Conservation (phyloP, 179 eudicot species). For the Dionaea muscipula region DNA sequence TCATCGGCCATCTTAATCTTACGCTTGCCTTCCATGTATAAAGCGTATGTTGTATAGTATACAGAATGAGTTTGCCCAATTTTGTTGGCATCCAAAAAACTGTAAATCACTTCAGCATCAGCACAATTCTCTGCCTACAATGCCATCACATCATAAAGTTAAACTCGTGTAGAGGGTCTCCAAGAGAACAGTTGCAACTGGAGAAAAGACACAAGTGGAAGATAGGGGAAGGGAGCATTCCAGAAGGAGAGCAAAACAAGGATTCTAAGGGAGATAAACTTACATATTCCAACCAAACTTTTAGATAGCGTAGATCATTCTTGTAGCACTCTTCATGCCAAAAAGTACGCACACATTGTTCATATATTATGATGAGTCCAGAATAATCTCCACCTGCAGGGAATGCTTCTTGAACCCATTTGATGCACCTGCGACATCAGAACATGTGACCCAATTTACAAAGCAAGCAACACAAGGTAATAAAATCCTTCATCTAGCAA, state of each 20-base stretch:
- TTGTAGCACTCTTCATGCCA: constrained; percentile 78
- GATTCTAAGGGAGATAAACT: constrained; percentile 14
- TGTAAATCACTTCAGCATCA: constrained; percentile 84
- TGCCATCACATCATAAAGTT: constrained; percentile 1
- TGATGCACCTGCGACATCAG: constrained; percentile 52
- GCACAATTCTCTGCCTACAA: constrained; percentile 86
- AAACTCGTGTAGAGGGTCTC: neutral
- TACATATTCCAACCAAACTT: constrained; percentile 92
- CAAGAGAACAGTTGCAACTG: neutral
- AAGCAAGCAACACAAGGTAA: neutral
- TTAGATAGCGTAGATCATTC: constrained; percentile 75
- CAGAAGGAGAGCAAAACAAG: neutral
- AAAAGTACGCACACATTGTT: constrained; percentile 81
- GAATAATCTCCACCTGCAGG: constrained; percentile 87
- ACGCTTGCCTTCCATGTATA: constrained; percentile 62
- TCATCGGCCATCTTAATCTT: constrained; percentile 75
- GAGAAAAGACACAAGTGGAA: neutral
- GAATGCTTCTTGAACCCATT: constrained; percentile 93
- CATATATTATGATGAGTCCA: constrained; percentile 65
- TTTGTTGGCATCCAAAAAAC: constrained; percentile 70
- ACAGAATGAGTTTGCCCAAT: constrained; percentile 71
- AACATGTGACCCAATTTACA: neutral
- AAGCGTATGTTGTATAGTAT: constrained; percentile 64
- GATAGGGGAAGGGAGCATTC: neutral
- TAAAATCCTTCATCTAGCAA: no score